Evolutionary conservation across 805 yeast species (phyloP).

Genomic region (Ogataea nonfermentans): DNA sequence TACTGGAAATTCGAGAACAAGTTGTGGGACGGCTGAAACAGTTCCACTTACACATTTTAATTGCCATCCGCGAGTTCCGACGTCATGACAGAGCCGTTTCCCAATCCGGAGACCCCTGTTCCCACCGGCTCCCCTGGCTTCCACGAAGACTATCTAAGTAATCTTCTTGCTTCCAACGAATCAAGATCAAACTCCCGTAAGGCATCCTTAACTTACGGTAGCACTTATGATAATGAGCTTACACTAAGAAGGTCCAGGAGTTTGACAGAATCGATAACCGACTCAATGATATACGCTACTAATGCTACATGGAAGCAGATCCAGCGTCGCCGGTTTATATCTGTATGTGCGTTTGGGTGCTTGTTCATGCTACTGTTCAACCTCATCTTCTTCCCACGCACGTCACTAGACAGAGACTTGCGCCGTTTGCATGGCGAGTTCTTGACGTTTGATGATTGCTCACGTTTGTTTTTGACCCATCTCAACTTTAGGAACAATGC

Average conservation of each 20-base stretch:
- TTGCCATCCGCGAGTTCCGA: not conserved
- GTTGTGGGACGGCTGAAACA: not conserved
- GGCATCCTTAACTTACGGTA: conserved; percentile 14
- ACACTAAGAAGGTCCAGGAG: conserved; percentile 23
- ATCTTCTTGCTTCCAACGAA: conserved; percentile 11
- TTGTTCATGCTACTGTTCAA: conserved; percentile 55
- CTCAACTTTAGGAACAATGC: conserved; percentile 26
- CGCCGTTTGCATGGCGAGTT: conserved; percentile 67
- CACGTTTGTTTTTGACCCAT: conserved; percentile 48
- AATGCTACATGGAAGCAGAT: conserved; percentile 30
- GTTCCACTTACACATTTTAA: not conserved
- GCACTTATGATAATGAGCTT: conserved; percentile 12
- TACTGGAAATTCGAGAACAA: not conserved
- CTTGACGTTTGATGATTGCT: conserved; percentile 66
- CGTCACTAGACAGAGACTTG: conserved; percentile 79
- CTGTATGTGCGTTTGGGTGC: conserved; percentile 48
- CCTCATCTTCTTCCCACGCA: conserved; percentile 75
- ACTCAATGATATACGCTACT: conserved; percentile 26
- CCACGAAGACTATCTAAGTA: conserved; percentile 19
- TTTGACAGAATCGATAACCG: conserved; percentile 31
- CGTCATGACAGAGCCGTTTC: conserved; percentile 23
- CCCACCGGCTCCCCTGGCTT: conserved; percentile 10
- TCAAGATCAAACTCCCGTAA: conserved; percentile 14
- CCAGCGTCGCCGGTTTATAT: conserved; percentile 40
- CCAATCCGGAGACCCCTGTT: conserved; percentile 15